Conservation (phyloP, 352 stramenopile genomes). For the Phytophthora multivora region DNA sequence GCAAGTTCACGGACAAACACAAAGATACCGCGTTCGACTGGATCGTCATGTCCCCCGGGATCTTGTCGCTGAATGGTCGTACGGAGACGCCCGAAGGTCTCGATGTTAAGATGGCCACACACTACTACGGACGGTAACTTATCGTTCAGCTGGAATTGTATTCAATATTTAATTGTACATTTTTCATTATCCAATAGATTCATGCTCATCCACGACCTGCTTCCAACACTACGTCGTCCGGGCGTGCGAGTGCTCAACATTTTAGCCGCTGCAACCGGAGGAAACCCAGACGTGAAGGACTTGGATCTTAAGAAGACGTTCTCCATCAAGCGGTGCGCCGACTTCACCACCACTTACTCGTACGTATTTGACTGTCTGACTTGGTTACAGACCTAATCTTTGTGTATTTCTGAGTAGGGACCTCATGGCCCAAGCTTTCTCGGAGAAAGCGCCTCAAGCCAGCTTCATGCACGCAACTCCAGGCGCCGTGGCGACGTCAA, state of each 20-base stretch:
- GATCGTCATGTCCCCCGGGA: conserved; percentile 18
- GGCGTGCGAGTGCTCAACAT: conserved; percentile 20
- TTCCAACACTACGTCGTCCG: conserved; percentile 8
- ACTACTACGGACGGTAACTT: conserved; percentile 24
- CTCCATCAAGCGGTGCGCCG: conserved; percentile 20
- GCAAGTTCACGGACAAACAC: conserved; percentile 17
- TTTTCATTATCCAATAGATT: not conserved
- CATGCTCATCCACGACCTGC: conserved; percentile 12
- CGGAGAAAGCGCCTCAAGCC: conserved; percentile 20
- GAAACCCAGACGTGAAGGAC: conserved; percentile 5
- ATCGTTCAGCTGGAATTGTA: too few relatives aligned
- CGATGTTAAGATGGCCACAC: conserved; percentile 23
- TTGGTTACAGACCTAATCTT: too few relatives aligned
- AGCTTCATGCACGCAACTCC: conserved; percentile 23
- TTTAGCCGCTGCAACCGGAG: conserved; percentile 9
- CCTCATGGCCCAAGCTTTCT: conserved; percentile 23
- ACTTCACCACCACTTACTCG: conserved; percentile 23
- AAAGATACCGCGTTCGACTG: conserved; percentile 15
- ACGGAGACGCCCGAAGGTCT: conserved; percentile 18
- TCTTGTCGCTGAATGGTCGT: conserved; percentile 12
- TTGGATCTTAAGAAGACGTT: conserved; percentile 24
- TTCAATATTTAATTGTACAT: too few relatives aligned
- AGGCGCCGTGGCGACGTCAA: conserved; percentile 9
- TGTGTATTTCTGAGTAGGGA: conserved; percentile 7
- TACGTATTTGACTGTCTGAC: conserved; percentile 4